Evolutionary conservation across 2,329 filamentous ascomycete species (phyloP).

Genomic region (Fusarium heterosporum): DNA sequence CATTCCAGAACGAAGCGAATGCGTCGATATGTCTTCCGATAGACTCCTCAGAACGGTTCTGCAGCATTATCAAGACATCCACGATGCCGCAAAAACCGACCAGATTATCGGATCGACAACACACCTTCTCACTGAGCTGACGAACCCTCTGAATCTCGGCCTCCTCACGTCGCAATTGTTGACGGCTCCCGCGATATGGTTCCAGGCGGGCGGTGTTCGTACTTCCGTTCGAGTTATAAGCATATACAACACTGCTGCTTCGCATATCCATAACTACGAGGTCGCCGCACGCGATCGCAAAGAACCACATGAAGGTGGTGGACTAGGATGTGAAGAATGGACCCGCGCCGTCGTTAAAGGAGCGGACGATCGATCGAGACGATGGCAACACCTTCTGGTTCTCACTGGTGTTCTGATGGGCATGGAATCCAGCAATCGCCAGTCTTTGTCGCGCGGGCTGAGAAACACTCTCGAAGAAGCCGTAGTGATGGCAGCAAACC

Average conservation of each 20-base stretch:
- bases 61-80: slow-evolving; percentile 66
- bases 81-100: slow-evolving; percentile 63
- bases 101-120: slow-evolving; percentile 74
- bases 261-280: slow-evolving; percentile 64
- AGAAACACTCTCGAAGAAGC: slow-evolving; percentile 77
- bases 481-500: slow-evolving; percentile 78
- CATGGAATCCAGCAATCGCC: slow-evolving; percentile 73
- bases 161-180: slow-evolving; percentile 79
- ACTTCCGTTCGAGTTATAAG: slow-evolving; percentile 75
- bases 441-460: slow-evolving; percentile 72
- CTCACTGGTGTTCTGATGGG: slow-evolving; percentile 83
- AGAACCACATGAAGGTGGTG: slow-evolving; percentile 54
- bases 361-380: slow-evolving; percentile 67
- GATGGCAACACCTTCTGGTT: slow-evolving; percentile 88
- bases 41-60: slow-evolving; percentile 75
- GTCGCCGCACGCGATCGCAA: slow-evolving; percentile 52
- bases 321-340: slow-evolving; percentile 65
- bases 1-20: slow-evolving; percentile 6
- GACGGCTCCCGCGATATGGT: slow-evolving; percentile 78
- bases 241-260: slow-evolving; percentile 76
- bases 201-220: slow-evolving; percentile 67
- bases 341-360: slow-evolving; percentile 67
- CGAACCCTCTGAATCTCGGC: slow-evolving; percentile 80
- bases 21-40: slow-evolving; percentile 70
- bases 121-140: slow-evolving; percentile 74